Conservation (phyloP, 139 green algal genomes). For the Picochlorum sp. region DNA sequence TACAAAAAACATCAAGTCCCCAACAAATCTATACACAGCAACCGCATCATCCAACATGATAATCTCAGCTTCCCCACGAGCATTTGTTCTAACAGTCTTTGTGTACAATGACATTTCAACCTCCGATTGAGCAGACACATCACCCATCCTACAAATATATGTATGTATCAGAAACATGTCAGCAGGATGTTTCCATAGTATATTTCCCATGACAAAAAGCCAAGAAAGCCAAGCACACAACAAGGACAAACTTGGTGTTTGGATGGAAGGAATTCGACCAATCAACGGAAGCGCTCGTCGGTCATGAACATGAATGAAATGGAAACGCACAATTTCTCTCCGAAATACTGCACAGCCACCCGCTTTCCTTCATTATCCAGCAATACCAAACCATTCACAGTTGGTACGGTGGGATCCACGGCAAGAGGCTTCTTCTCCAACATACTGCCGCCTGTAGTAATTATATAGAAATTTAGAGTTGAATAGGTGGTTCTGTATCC, state of each 20-base stretch:
- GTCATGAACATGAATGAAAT: background rate
- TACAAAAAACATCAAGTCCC: slow-evolving; percentile 96
- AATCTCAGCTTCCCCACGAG: slow-evolving; percentile 91
- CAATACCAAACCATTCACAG: slow-evolving; percentile 86
- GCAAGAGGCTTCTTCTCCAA: too few relatives aligned
- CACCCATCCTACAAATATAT: background rate
- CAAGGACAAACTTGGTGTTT: background rate
- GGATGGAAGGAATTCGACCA: background rate
- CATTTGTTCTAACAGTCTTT: slow-evolving; percentile 88
- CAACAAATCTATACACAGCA: slow-evolving; percentile 92
- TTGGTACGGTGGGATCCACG: slow-evolving; percentile 53
- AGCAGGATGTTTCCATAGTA: background rate
- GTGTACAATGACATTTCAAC: slow-evolving; percentile 91
- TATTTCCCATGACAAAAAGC: too few relatives aligned
- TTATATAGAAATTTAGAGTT: too few relatives aligned
- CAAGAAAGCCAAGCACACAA: background rate
- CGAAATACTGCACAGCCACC: slow-evolving; percentile 97
- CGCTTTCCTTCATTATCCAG: slow-evolving; percentile 95
- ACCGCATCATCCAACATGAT: slow-evolving; percentile 94
- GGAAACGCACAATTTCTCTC: slow-evolving; percentile 66
- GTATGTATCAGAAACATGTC: too few relatives aligned
- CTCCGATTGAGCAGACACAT: slow-evolving; percentile 55
- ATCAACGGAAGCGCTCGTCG: background rate
- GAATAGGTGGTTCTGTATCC: too few relatives aligned
- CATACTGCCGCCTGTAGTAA: too few relatives aligned